Evolutionary conservation across 805 yeast species (phyloP).

Genomic region (Candida germanica): DNA sequence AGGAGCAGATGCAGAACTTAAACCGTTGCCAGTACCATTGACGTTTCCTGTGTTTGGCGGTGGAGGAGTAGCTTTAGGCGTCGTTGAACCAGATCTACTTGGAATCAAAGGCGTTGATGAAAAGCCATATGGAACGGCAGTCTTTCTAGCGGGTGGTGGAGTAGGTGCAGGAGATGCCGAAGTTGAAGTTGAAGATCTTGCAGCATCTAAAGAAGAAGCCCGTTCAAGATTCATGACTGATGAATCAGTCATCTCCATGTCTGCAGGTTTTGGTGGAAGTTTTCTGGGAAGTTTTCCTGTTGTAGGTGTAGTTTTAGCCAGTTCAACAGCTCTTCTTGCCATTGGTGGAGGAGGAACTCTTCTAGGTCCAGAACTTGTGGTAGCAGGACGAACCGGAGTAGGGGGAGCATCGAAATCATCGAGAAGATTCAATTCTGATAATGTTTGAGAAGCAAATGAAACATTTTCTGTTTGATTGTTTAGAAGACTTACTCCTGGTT

Average conservation of each 20-base stretch:
- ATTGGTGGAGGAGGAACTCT: constrained; percentile 22
- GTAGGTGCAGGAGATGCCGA: constrained; percentile 9
- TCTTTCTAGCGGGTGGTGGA: constrained; percentile 13
- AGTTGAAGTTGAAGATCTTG: no score
- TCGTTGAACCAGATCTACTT: constrained; percentile 27
- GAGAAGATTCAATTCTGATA: constrained; percentile 35
- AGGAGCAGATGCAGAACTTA: no score
- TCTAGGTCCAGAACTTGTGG: constrained; percentile 4
- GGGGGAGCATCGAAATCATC: constrained; percentile 26
- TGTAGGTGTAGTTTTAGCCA: constrained; percentile 7
- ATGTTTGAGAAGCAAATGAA: constrained; percentile 24
- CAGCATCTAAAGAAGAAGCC: no score
- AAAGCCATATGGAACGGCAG: constrained; percentile 32
- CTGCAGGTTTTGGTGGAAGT: constrained; percentile 14
- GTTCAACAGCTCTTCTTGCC: constrained; percentile 14
- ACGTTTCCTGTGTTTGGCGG: no score
- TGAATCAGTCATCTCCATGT: constrained; percentile 7
- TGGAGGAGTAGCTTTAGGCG: constrained; percentile 22
- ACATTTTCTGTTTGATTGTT: constrained; percentile 6
- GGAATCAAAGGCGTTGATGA: constrained; percentile 39
- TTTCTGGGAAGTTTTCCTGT: constrained; percentile 12
- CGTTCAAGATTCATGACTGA: neutral
- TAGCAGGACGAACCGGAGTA: constrained; percentile 12
- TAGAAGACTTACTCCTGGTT: constrained; percentile 2
- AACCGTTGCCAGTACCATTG: no score